Conservation (phyloP, 2,329 filamentous ascomycete species). For the Moelleriella libera region DNA sequence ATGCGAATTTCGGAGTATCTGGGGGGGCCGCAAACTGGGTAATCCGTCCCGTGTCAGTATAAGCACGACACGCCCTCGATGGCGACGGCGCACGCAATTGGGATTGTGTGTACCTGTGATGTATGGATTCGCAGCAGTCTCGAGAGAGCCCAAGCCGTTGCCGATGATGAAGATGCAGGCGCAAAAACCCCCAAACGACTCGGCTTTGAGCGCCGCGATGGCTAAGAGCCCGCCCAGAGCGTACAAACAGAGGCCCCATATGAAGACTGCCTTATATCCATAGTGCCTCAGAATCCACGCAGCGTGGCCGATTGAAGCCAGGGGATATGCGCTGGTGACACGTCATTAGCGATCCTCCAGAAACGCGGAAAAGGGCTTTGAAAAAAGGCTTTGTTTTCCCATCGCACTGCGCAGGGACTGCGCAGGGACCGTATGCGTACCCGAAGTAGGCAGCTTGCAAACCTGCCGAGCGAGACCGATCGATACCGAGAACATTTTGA, state of each 20-base stretch:
- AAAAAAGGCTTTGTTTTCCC: neutral
- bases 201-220: constrained; percentile 41
- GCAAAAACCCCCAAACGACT: constrained; percentile 63
- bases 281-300: constrained; percentile 50
- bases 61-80: no score
- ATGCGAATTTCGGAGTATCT: constrained; percentile 60
- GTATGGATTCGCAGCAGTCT: constrained; percentile 67
- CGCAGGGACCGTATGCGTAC: constrained; percentile 21
- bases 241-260: constrained; percentile 54
- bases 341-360: constrained; percentile 8
- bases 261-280: constrained; percentile 55
- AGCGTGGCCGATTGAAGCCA: constrained; percentile 52
- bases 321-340: constrained; percentile 46
- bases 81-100: no score
- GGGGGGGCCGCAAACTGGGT: constrained; percentile 39
- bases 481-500: constrained; percentile 29
- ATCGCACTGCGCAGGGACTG: neutral
- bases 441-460: constrained; percentile 39
- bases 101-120: constrained; percentile 31
- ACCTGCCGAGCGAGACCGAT: constrained; percentile 28
- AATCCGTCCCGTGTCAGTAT: no score
- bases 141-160: constrained; percentile 57
- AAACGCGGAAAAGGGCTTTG: neutral
- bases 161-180: constrained; percentile 61
- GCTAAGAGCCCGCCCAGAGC: constrained; percentile 44